Percentiles rank a stretch among this genome's conserved stretches.
Evolutionary conservation across 139 green algal species (phyloP).

Genomic region (Chlamydomonas incerta): DNA sequence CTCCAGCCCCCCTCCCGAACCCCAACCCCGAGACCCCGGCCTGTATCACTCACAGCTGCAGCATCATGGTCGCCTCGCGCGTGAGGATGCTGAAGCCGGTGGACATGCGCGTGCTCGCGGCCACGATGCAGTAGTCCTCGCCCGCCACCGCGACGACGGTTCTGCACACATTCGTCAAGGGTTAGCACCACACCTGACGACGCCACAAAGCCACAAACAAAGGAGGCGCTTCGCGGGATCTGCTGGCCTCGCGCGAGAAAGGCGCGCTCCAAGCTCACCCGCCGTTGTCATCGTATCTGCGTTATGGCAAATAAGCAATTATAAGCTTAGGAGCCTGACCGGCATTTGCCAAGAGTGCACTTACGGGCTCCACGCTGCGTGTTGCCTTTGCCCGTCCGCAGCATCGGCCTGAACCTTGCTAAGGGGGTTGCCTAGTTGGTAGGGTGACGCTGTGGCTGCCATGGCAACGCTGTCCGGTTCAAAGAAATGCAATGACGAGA

Average conservation of each 20-base stretch:
- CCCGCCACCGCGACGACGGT: conserved; percentile 94
- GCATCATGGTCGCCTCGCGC: conserved; percentile 84
- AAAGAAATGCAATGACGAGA: neutral
- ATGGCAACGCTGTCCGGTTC: neutral
- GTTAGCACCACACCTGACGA: neutral
- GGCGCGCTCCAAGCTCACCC: conserved; percentile 57
- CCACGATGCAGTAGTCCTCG: conserved; percentile 96
- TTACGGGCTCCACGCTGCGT: conserved; percentile 76
- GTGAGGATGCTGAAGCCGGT: conserved; percentile 98
- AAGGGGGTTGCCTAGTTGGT: conserved; percentile 21
- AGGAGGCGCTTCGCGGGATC: neutral
- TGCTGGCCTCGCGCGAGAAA: neutral
- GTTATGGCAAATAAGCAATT: neutral
- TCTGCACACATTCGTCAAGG: conserved; percentile 58
- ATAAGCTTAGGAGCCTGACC: too few relatives aligned
- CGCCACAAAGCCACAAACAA: conserved; percentile 42
- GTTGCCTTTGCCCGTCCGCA: conserved; percentile 45
- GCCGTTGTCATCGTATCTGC: conserved; percentile 84
- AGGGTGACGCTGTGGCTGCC: neutral
- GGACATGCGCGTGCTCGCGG: conserved; percentile 92
- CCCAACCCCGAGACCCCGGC: too few relatives aligned
- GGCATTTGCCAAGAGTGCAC: conserved; percentile 38
- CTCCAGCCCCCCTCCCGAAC: too few relatives aligned
- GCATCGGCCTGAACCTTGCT: conserved; percentile 26
- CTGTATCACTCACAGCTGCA: conserved; percentile 80